These are phyloP conservation scores for Malus hybrid DNA, from an alignment of 331 rosid species.

Conservation along the genomic window DNA sequence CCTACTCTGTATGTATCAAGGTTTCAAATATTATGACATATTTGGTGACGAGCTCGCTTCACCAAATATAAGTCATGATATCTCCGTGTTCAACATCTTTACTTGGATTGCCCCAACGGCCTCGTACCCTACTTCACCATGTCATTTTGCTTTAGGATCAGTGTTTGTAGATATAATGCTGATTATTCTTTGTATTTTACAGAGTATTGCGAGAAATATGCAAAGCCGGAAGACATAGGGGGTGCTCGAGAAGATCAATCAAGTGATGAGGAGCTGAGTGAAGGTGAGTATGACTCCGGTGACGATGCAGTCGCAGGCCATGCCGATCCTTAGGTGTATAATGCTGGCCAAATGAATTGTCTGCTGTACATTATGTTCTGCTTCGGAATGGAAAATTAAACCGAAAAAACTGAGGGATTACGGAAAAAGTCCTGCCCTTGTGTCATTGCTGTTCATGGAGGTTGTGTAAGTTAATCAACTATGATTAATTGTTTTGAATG, in stretches of 20 bases:
- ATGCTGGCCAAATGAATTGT: conserved; percentile 4
- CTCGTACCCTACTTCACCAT: background rate
- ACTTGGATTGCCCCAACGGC: background rate
- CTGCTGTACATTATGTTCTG: conserved; percentile 30
- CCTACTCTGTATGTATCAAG: background rate
- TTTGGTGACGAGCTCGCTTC: background rate
- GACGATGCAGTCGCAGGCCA: conserved; percentile 62
- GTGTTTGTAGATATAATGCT: background rate
- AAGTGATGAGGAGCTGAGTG: conserved; percentile 74
- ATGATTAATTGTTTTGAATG: conserved; percentile 27
- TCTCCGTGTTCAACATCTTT: background rate
- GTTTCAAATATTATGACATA: no score
- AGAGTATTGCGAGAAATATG: conserved; percentile 81
- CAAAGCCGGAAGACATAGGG: conserved; percentile 73
- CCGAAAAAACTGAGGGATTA: conserved; percentile 14
- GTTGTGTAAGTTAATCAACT: conserved; percentile 38
- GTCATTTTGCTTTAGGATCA: background rate
- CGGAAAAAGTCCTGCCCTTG: conserved; percentile 17
- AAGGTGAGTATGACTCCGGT: conserved; percentile 60
- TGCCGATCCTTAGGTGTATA: conserved; percentile 55
- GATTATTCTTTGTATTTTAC: conserved; percentile 9
- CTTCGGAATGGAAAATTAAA: conserved; percentile 26
- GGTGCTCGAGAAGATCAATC: conserved; percentile 49
- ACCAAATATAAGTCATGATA: background rate
- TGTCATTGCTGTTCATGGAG: conserved; percentile 16